Evolutionary conservation across 805 yeast genomes (phyloP).

Genomic region (Suhomyces xylopsoci): DNA sequence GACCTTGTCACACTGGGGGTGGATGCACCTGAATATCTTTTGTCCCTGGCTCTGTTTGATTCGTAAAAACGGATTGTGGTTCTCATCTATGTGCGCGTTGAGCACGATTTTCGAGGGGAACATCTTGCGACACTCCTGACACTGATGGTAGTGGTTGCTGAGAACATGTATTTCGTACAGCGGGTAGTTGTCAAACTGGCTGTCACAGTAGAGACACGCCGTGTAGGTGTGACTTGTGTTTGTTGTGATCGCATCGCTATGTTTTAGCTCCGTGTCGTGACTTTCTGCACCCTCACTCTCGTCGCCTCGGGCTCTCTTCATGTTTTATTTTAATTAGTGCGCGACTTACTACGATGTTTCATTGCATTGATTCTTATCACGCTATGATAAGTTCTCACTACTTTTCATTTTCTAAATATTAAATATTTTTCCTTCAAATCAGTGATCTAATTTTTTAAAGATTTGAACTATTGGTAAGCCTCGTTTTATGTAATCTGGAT

Average conservation of each 20-base stretch:
- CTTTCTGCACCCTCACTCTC: background rate
- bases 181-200: slow-evolving; percentile 2
- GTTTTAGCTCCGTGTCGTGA: background rate
- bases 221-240: background rate
- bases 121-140: slow-evolving; percentile 34
- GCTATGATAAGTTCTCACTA: background rate
- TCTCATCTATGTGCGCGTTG: slow-evolving; percentile 49
- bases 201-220: background rate
- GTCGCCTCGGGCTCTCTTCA: slow-evolving; percentile 1
- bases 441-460: too few relatives aligned
- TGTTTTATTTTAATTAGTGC: background rate
- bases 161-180: slow-evolving; percentile 4
- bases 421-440: too few relatives aligned
- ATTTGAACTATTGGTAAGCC: too few relatives aligned
- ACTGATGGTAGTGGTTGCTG: slow-evolving; percentile 3
- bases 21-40: slow-evolving; percentile 38
- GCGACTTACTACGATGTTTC: background rate
- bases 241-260: too few relatives aligned
- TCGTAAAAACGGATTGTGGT: slow-evolving; percentile 48
- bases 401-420: background rate
- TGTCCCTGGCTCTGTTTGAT: slow-evolving; percentile 38
- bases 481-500: too few relatives aligned
- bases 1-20: slow-evolving; percentile 35
- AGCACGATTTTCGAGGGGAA: slow-evolving; percentile 45
- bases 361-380: background rate